Base-by-base conservation (phyloP, 768 basidiomycete species). In the Suillus discolor region DNA sequence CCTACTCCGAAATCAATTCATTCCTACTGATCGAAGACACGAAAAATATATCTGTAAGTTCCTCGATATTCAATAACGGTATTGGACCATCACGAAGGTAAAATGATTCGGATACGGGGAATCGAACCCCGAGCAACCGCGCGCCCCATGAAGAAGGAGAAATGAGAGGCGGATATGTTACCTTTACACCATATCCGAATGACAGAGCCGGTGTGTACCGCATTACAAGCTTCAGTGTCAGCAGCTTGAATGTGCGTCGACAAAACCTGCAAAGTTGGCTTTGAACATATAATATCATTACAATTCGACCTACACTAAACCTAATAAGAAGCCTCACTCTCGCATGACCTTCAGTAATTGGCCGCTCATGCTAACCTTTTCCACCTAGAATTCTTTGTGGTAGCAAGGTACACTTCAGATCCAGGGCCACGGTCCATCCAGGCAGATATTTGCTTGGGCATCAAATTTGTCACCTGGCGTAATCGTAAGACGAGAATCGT, bases 321-420 rank as follows among this genome's bases (percentile, higher is more conserved):
- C 9, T 34, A 41, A 11, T 7, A 7, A 41, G 4, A 28, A 9
- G 6, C 16, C 23, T 18, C 16, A 18, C 38, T 59, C 36, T 57
- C 38, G 13, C 36, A 11, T 38, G 7, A 38, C 11, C 1, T 11
- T 38, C 36, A 38, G 11, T 38, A 42, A 31, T 28, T 11, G 4
- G 28, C 12, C 6, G 4, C 70, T 54, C 62, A 65, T 13, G 44
- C 62, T 59, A 75, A 20, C 55, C 75, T 79, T 62, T 79, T 87
- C 90, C 89, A 92, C 68, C 83, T 80, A 9, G 93, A 86, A 67
- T 88, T 85, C 59, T 86, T 82, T 66, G 85, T 81, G 4, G 92
- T 91, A 66, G 83, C 81, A 66, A 97, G 75, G 75, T 87, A 93
- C 2, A 95, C 83, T 71, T 92, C 87, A 13, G 87, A 83, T n/a